Base-by-base conservation (phyloP, 2,329 filamentous ascomycete species). In the Xylariaceae sp. region DNA sequence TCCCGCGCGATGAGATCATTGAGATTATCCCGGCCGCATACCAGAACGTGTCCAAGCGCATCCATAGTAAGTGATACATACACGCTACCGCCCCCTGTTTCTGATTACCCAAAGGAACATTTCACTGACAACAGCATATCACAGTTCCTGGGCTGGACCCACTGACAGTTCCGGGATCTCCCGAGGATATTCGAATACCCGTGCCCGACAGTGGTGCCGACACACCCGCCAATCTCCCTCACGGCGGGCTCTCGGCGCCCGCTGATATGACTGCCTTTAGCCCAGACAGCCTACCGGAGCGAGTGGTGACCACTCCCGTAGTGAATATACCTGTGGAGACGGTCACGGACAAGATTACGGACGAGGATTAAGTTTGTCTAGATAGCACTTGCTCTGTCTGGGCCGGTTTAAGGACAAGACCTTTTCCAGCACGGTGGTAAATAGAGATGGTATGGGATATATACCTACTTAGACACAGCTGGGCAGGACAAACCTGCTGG, bases 11-110 rank as follows among this genome's bases (percentile, higher is more conserved):
- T 59, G 88, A 98, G 61, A 97, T 98, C 58, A 95, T 98, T 51
- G 92, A 98, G 71, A 96, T 98, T 59, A 94, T 97, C 43, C 94
- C 92, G 3, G 89, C 90, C 13, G 90, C 88, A 21, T 98, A 98
- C 65, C 92, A 96, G 67, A 98, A 98, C 59, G 85, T 92, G 62
- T 87, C 90, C 14, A 92, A 87, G 61, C 81, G 88, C 41, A 88
- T 98, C 54, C 81, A 85, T 53, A 94, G 44, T 47, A 23, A 44
- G 44, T 40, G 13, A 8, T 13, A n/a, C n/a, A n/a, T n/a, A n/a
- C 16, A 23, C 26, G 9, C 7, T 28, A 5, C 13, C n/a, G 7
- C 8, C 13, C 26, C n/a, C 26, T 28, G 21, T 24, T 7, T 24
- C 7, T 24, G 21, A 24, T 24, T 28, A 28, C 8, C 26, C 26